Base-by-base conservation (phyloP, 2,329 filamentous ascomycete species). In the Periconia sp. region DNA sequence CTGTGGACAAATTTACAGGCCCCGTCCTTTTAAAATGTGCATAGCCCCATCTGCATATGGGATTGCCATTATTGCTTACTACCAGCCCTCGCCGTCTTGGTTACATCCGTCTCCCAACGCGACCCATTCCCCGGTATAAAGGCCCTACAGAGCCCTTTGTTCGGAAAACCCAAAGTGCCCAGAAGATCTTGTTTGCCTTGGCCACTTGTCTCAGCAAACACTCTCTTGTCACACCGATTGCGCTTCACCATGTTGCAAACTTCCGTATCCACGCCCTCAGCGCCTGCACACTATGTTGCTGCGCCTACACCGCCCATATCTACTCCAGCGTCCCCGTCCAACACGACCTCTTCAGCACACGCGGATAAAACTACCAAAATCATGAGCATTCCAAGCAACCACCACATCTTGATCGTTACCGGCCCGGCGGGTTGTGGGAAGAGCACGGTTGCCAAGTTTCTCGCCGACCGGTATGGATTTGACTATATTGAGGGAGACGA, bases 341-440 rank as follows among this genome's bases (percentile, higher is more conserved):
- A 52, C 25, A 56, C 54, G 5, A 47, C 57, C 3, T 40, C 54
- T 21, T 46, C 53, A 18, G 40, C 52, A 13, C 46, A 49, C 32
- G 40, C 52, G 9, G 26, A 48, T 15, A 54, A 52, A 21, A 30
- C 59, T 4, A 22, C 41, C 16, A 9, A 46, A 17, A 35, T 43
- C 29, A 67, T 70, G 64, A 30, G 51, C n/a, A 59, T 63, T 13
- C 56, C 65, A 5, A 59, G 60, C 48, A 69, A 74, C 45, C 71
- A 75, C 50, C 74, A 78, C 62, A 76, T 78, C 42, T 75, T 76
- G 63, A 73, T 79, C 51, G 73, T 80, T 19, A 78, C 76, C 15
- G 78, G 78, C 5, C 77, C 77, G 15, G 77, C 77, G 37, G 78
- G 78, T 24, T 78, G 77, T 50, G 78, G 78, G 19, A 81, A 81